Percentiles rank a stretch among this genome's conserved stretches.
Conservation (phyloP, 2,329 filamentous ascomycete genomes). For the Beauveria sp. region DNA sequence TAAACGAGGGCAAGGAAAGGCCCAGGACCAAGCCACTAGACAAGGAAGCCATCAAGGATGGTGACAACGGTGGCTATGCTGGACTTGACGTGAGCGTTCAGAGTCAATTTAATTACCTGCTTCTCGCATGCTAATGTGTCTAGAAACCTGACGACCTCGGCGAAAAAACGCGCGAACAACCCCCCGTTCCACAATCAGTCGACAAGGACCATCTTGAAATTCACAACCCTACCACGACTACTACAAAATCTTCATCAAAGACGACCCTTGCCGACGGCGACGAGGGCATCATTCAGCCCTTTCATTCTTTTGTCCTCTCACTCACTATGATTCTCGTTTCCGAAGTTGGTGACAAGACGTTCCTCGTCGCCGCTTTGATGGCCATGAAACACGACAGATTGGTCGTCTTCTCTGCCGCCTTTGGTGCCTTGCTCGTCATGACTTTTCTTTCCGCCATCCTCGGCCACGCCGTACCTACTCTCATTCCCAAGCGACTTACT, state of each 20-base stretch:
- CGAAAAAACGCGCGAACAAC: conserved; percentile 65
- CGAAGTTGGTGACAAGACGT: conserved; percentile 97
- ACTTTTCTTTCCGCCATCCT: conserved; percentile 88
- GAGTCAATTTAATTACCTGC: no score
- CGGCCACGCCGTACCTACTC: conserved; percentile 81
- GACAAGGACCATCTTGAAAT: conserved; percentile 58
- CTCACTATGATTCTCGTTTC: conserved; percentile 97
- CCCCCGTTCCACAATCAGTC: conserved; percentile 58
- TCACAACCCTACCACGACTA: conserved; percentile 22
- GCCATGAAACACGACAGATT: conserved; percentile 96
- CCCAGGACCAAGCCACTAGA: conserved; percentile 30
- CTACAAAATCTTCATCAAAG: conserved; percentile 18
- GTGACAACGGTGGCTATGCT: conserved; percentile 25
- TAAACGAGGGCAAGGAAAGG: conserved; percentile 34
- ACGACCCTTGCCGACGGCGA: conserved; percentile 24
- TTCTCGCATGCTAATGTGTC: not conserved
- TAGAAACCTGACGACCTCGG: conserved; percentile 80
- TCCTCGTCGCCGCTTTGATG: conserved; percentile 94
- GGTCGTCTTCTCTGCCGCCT: conserved; percentile 92
- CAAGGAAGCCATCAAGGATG: conserved; percentile 35
- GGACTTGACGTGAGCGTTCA: conserved; percentile 29
- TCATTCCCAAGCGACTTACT: conserved; percentile 86
- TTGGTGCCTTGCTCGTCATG: conserved; percentile 86
- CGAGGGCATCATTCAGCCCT: conserved; percentile 64
- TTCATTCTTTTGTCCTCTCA: conserved; percentile 85